Evolutionary conservation across 495 filamentous ascomycete genomes (phyloP), one percentile per base, ranked within the genome.

Genomic region (Penicillium arizonense): DNA sequence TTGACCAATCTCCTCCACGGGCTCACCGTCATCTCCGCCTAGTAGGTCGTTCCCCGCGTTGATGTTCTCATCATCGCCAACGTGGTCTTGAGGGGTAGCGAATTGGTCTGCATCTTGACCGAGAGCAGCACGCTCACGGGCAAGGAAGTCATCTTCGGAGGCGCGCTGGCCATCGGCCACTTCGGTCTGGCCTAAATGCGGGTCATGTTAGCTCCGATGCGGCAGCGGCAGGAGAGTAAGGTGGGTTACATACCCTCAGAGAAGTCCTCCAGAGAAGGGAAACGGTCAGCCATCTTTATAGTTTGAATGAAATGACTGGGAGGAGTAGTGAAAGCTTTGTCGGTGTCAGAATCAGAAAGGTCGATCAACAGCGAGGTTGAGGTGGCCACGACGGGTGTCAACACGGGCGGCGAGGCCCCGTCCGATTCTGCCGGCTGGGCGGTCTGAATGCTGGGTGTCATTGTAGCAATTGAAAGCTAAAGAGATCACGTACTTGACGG

Each of bases 211-310:
- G 55, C 49, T 48, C 56, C 36, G 51, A 52, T 49, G 48, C 50
- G 52, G 32, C 50, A 55, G 32, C 37, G 42, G 39, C 47, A 43
- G 14, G 26, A 32, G 16, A 40, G 59, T 55, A 49, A 55, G 49
- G 55, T 55, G 56, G 59, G 50, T 45, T 55, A 52, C 87, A 78
- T 82, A 84, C 93, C 93, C 48, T 87, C 90, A 64, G 93, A 88
- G 71, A 97, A 91, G 67, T 97, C 94, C 70, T 98, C 94, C 67
- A 98, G 76, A 18, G 94, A 95, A 47, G 94, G 94, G 73, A 98
- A 98, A 66, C 92, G 80, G 75, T 97, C 91, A 18, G 94, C 93
- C 94, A 98, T 98, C 23, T 43, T 79, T 56, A 20, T 13, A 32
- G 20, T 45, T 23, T 24, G n/a, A 21, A 7, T 50, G 33, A 37